These are phyloP conservation scores for Plantago elongata DNA, from an alignment of 257 asterid genomes.

Conservation along the genomic window DNA sequence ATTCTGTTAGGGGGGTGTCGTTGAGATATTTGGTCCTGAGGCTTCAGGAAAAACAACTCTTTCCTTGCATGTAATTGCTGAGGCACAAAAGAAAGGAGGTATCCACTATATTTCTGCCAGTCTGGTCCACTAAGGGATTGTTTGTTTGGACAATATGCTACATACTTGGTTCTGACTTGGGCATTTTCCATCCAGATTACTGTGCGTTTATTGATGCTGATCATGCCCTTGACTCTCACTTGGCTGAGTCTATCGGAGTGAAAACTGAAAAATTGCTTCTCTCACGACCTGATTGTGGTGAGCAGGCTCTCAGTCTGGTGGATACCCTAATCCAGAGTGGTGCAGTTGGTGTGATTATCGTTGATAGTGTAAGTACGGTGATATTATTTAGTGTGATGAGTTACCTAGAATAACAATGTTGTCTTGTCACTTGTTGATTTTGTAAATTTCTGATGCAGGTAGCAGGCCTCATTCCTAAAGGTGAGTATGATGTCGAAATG, in stretches of 20 bases:
- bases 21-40: conserved; percentile 95
- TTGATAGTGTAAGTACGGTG: conserved; percentile 79
- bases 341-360: conserved; percentile 95
- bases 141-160: not conserved
- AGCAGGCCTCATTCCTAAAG: conserved; percentile 93
- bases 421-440: conserved; percentile 10
- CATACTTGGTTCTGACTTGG: not conserved
- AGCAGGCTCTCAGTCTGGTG: conserved; percentile 96
- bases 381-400: conserved; percentile 16
- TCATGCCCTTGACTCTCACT: conserved; percentile 91
- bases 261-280: conserved; percentile 74
- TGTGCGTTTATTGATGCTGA: conserved; percentile 98
- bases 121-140: not conserved
- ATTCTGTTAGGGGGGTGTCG: conserved; percentile 72
- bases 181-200: conserved; percentile 42
- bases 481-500: conserved; percentile 99
- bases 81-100: conserved; percentile 97
- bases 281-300: conserved; percentile 97
- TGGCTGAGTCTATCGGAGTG: conserved; percentile 88
- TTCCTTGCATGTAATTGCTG: conserved; percentile 92
- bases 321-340: conserved; percentile 98
- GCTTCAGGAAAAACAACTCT: conserved; percentile 98
- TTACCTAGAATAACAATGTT: conserved; percentile 10
- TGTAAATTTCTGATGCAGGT: conserved; percentile 48
- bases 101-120: not conserved